These are phyloP conservation scores for Erodium maritimum DNA, from an alignment of 345 rosid genomes.

Conservation along the genomic window DNA sequence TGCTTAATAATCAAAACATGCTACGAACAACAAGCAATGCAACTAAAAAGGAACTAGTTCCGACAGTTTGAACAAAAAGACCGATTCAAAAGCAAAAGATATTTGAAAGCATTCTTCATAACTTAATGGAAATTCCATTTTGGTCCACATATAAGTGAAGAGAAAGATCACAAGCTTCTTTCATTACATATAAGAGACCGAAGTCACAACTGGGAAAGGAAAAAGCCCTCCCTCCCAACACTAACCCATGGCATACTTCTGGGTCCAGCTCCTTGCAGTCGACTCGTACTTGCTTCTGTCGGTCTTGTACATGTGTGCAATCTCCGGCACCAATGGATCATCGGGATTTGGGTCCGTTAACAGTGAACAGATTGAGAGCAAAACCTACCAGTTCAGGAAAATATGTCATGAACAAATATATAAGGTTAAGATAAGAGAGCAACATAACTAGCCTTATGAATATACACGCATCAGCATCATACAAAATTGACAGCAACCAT, in stretches of 20 bases:
- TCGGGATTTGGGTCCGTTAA: conserved; percentile 70
- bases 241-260: conserved; percentile 69
- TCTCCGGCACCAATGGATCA: conserved; percentile 67
- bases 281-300: conserved; percentile 64
- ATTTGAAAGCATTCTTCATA: not conserved
- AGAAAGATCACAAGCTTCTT: conserved; percentile 14
- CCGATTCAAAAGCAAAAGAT: too few species aligned
- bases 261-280: conserved; percentile 77
- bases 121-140: conserved; percentile 12
- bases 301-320: conserved; percentile 77
- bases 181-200: conserved; percentile 21
- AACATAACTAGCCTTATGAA: too few species aligned
- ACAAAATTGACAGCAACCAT: too few species aligned
- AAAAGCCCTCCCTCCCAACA: conserved; percentile 16
- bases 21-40: too few species aligned
- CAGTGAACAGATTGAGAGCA: conserved; percentile 67
- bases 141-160: conserved; percentile 15
- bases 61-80: too few species aligned
- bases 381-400: conserved; percentile 22
- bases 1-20: too few species aligned
- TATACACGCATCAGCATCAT: too few species aligned
- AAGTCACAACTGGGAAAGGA: conserved; percentile 14
- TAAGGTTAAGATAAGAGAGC: too few species aligned
- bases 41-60: too few species aligned
- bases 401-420: not conserved